Evolutionary conservation across 1,284 basidiomycete genomes (phyloP).

Genomic region (Calocybe gambosa): DNA sequence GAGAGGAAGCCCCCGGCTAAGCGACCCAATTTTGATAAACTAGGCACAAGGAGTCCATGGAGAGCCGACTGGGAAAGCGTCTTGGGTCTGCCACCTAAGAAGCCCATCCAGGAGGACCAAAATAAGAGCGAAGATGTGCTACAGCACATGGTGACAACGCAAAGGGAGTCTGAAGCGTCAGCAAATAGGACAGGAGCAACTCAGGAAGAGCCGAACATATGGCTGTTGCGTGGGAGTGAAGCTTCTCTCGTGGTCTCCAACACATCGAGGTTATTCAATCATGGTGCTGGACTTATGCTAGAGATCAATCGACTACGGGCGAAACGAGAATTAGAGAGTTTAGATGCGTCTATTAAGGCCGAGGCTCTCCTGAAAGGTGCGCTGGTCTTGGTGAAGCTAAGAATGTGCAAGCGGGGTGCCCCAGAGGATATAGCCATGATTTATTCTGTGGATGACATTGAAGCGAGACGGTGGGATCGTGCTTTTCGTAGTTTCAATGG

Average conservation of each 20-base stretch:
- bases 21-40: conserved; percentile 61
- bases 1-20: conserved; percentile 80
- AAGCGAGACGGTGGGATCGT: conserved; percentile 40
- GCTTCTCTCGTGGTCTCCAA: conserved; percentile 38
- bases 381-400: conserved; percentile 58
- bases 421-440: conserved; percentile 71
- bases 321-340: conserved; percentile 42
- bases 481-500: conserved; percentile 15
- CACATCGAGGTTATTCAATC: conserved; percentile 35
- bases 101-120: conserved; percentile 6
- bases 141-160: conserved; percentile 45
- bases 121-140: conserved; percentile 13
- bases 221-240: conserved; percentile 62
- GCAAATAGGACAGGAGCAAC: conserved; percentile 10
- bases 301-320: conserved; percentile 55
- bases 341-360: conserved; percentile 29
- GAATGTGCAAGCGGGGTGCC: conserved; percentile 59
- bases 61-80: conserved; percentile 65
- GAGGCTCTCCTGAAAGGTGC: conserved; percentile 49
- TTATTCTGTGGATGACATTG: conserved; percentile 51
- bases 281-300: conserved; percentile 37
- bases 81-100: conserved; percentile 39
- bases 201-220: conserved; percentile 32
- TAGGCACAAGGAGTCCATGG: conserved; percentile 71
- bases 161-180: conserved; percentile 35